These are phyloP conservation scores for Rhododendron simsii DNA, from an alignment of 148 eudicot species.

Conservation along the genomic window DNA sequence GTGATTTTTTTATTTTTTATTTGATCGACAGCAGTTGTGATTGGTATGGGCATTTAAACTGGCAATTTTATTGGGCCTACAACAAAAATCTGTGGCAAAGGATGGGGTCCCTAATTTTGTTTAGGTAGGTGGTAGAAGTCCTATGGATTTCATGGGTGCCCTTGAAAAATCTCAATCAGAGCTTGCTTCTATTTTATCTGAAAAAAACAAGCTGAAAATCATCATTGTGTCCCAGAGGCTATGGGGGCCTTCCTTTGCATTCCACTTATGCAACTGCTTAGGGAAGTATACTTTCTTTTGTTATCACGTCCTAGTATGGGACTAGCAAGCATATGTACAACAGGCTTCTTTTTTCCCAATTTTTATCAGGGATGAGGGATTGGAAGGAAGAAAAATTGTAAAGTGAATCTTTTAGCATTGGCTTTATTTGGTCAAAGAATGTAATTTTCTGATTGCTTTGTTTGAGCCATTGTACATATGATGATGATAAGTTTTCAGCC, in stretches of 20 bases:
- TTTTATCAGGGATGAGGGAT: background rate
- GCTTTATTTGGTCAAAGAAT: background rate
- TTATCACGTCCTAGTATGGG: background rate
- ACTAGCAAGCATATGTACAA: background rate
- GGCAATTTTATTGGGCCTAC: slow-evolving; percentile 83
- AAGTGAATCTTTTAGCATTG: background rate
- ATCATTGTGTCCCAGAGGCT: background rate
- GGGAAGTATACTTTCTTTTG: background rate
- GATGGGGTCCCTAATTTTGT: slow-evolving; percentile 27
- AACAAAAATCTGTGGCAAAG: slow-evolving; percentile 85
- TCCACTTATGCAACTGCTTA: background rate
- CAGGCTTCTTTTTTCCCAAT: background rate
- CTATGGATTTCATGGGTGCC: slow-evolving; percentile 19
- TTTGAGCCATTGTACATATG: background rate
- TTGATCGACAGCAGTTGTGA: too few species aligned
- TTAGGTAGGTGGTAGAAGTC: too few species aligned
- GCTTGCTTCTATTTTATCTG: slow-evolving; percentile 46
- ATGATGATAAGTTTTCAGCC: background rate
- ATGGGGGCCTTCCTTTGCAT: background rate
- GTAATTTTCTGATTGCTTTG: background rate
- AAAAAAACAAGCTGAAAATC: slow-evolving; percentile 39
- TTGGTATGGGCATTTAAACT: slow-evolving; percentile 55
- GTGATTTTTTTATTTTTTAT: slow-evolving; percentile 26
- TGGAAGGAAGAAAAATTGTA: background rate
- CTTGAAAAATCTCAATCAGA: slow-evolving; percentile 76